phyloP scores from a whole-genome alignment of 164 flowering plant genomes.

The Platanus orientalis region DNA sequence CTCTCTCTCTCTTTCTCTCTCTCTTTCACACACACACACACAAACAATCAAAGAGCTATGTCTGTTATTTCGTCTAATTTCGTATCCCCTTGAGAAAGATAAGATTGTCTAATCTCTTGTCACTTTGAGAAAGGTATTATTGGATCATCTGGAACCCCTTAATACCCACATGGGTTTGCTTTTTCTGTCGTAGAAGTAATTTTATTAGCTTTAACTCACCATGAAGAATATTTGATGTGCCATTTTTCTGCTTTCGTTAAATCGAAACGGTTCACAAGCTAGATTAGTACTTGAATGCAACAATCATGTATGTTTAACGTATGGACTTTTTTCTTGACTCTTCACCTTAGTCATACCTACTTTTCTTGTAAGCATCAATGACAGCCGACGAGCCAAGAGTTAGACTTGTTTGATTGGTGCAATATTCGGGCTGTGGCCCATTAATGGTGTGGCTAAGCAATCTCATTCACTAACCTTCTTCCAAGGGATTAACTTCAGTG shows the following conservation, averaged over 20 bases:
- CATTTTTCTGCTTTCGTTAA: too few relatives aligned
- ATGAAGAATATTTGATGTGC: too few relatives aligned
- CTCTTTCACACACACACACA: too few relatives aligned
- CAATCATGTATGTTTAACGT: too few relatives aligned
- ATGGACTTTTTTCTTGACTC: constrained; percentile 3
- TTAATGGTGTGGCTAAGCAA: too few relatives aligned
- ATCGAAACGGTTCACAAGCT: background rate
- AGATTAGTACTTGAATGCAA: background rate
- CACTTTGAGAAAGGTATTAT: too few relatives aligned
- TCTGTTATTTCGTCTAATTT: background rate
- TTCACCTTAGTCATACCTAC: constrained; percentile 1
- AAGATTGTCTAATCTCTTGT: background rate
- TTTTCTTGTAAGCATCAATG: background rate
- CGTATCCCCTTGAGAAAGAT: background rate
- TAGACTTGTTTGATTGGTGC: too few relatives aligned
- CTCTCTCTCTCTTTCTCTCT: constrained; percentile 3
- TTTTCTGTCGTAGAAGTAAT: background rate
- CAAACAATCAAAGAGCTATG: too few relatives aligned
- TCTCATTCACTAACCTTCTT: too few relatives aligned
- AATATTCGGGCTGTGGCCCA: too few relatives aligned
- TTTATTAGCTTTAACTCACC: background rate
- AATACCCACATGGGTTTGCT: background rate
- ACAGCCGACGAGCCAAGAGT: background rate
- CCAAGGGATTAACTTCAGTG: too few relatives aligned
- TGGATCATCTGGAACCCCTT: too few relatives aligned